phyloP scores from a whole-genome alignment of 1,284 basidiomycete genomes.

The Baeospora myosura region DNA sequence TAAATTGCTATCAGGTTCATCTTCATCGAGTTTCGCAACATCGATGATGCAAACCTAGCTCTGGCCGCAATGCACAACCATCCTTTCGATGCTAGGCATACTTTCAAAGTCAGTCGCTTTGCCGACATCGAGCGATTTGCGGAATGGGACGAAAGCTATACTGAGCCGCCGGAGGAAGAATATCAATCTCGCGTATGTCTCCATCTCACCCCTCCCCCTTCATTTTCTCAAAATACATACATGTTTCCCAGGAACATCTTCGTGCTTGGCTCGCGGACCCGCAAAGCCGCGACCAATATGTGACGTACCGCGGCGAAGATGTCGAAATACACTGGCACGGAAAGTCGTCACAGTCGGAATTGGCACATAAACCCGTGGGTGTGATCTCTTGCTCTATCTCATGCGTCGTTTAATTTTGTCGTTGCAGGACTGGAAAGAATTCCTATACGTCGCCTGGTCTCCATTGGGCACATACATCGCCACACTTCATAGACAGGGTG shows the following conservation, averaged over 20 bases:
- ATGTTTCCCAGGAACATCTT: slow-evolving; percentile 72
- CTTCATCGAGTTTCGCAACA: slow-evolving; percentile 83
- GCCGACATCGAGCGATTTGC: slow-evolving; percentile 87
- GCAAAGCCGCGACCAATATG: slow-evolving; percentile 92
- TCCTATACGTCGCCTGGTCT: slow-evolving; percentile 93
- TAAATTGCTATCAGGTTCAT: slow-evolving; percentile 53
- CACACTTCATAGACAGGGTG: slow-evolving; percentile 92
- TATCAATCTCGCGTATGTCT: slow-evolving; percentile 70
- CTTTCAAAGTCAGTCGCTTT: slow-evolving; percentile 87
- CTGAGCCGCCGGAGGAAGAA: slow-evolving; percentile 74
- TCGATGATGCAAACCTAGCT: slow-evolving; percentile 79
- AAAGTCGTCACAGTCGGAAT: slow-evolving; percentile 81
- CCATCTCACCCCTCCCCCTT: background rate
- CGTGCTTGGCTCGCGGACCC: slow-evolving; percentile 92
- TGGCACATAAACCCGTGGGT: slow-evolving; percentile 71
- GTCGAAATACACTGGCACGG: slow-evolving; percentile 93
- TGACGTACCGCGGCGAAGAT: slow-evolving; percentile 89
- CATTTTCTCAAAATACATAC: slow-evolving; percentile 1
- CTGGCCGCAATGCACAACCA: slow-evolving; percentile 78
- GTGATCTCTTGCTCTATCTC: slow-evolving; percentile 9
- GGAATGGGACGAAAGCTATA: slow-evolving; percentile 77
- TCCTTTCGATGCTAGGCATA: slow-evolving; percentile 90
- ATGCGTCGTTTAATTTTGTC: slow-evolving; percentile 11
- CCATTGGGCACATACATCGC: slow-evolving; percentile 91
- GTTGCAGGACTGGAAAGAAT: slow-evolving; percentile 91